phyloP scores from a whole-genome alignment of 1,139 yeast genomes.

The Pichia sp. region DNA sequence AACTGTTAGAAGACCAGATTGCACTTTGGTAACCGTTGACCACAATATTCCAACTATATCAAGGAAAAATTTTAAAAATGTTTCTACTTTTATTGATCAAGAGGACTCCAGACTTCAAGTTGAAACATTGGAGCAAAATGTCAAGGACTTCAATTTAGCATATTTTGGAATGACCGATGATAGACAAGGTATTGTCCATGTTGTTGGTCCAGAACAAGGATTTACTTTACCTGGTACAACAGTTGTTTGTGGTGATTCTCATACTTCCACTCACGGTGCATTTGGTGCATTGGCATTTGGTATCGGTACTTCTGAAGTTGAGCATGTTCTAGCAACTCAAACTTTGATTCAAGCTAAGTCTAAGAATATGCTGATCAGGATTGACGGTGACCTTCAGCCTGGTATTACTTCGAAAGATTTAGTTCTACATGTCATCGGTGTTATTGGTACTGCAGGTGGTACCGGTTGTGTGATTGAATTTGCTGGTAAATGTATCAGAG shows the following conservation, averaged over 20 bases:
- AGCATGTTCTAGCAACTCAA: constrained; percentile 96
- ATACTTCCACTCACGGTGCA: constrained; percentile 97
- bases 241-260: constrained; percentile 98
- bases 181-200: constrained; percentile 96
- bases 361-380: constrained; percentile 85
- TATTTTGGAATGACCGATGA: constrained; percentile 91
- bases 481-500: constrained; percentile 89
- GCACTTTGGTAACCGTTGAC: constrained; percentile 95
- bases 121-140: constrained; percentile 85
- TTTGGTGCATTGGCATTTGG: constrained; percentile 98
- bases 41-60: constrained; percentile 94
- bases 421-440: constrained; percentile 88
- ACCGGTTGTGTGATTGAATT: constrained; percentile 95
- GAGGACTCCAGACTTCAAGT: constrained; percentile 91
- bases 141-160: constrained; percentile 78
- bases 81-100: constrained; percentile 79
- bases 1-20: constrained; percentile 82
- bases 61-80: constrained; percentile 64
- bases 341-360: constrained; percentile 91
- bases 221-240: constrained; percentile 98
- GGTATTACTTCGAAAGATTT: constrained; percentile 96
- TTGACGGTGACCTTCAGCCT: constrained; percentile 72
- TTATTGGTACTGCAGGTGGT: constrained; percentile 99
- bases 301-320: constrained; percentile 98
- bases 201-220: constrained; percentile 98